phyloP scores from a whole-genome alignment of 2,329 filamentous ascomycete genomes.

The Alternaria triticimaculans region DNA sequence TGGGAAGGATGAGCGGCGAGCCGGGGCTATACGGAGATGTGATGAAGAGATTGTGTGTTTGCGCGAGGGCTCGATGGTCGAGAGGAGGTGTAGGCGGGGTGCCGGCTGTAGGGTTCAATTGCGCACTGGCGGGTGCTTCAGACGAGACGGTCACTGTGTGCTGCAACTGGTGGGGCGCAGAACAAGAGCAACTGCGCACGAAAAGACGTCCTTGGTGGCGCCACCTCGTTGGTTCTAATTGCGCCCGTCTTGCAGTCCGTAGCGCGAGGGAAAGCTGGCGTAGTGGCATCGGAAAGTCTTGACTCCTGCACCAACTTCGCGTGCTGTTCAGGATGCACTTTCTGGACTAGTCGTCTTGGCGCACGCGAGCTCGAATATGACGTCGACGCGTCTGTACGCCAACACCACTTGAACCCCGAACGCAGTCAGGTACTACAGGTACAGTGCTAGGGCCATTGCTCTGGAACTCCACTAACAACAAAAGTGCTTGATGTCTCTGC shows the following conservation, averaged over 20 bases:
- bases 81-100: slow-evolving; percentile 48
- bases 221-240: slow-evolving; percentile 2
- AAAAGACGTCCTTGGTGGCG: slow-evolving; percentile 18
- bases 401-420: neutral
- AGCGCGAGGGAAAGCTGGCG: slow-evolving; percentile 30
- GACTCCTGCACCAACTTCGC: slow-evolving; percentile 14
- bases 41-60: slow-evolving; percentile 75
- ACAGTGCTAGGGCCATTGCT: neutral
- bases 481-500: slow-evolving; percentile 4
- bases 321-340: slow-evolving; percentile 25
- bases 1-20: slow-evolving; percentile 82
- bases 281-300: slow-evolving; percentile 41
- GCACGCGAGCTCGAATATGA: slow-evolving; percentile 13
- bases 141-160: slow-evolving; percentile 28
- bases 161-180: slow-evolving; percentile 35
- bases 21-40: slow-evolving; percentile 82
- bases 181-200: slow-evolving; percentile 44
- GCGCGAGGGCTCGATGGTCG: slow-evolving; percentile 60
- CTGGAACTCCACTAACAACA: neutral
- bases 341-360: slow-evolving; percentile 37
- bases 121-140: slow-evolving; percentile 23
- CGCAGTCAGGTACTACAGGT: neutral
- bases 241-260: slow-evolving; percentile 13
- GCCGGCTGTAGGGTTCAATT: slow-evolving; percentile 40
- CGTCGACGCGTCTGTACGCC: slow-evolving; percentile 10